Percentiles rank a stretch among this genome's conserved stretches.
These are phyloP conservation scores for Backusella mclennaniae DNA, from an alignment of 192 early-diverging fungal species.

Conservation along the genomic window DNA sequence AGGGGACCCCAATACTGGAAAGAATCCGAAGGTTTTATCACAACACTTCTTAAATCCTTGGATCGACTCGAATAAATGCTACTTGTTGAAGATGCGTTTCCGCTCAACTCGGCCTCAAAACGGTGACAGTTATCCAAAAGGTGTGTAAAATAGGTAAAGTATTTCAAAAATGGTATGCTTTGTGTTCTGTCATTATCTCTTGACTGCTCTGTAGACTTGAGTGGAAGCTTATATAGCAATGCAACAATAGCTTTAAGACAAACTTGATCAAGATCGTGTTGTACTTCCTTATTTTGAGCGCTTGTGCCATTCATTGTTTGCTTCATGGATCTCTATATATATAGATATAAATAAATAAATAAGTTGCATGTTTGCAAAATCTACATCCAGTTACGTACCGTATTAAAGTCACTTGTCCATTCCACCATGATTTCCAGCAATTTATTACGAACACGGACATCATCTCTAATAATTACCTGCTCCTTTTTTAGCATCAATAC, in stretches of 20 bases:
- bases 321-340: not conserved
- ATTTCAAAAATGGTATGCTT: conserved; percentile 63
- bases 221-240: conserved; percentile 63
- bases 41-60: not conserved
- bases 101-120: conserved; percentile 36
- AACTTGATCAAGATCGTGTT: conserved; percentile 72
- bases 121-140: conserved; percentile 59
- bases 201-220: conserved; percentile 60
- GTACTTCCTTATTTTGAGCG: conserved; percentile 54
- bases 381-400: conserved; percentile 28
- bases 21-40: not conserved
- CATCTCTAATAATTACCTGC: conserved; percentile 61
- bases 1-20: conserved; percentile 8
- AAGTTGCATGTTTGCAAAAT: not conserved
- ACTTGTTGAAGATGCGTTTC: not conserved
- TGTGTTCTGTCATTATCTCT: conserved; percentile 49
- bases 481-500: conserved; percentile 69
- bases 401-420: conserved; percentile 67
- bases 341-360: not conserved
- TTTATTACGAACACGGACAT: conserved; percentile 64
- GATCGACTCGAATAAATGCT: not conserved
- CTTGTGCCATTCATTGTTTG: not conserved
- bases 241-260: conserved; percentile 69
- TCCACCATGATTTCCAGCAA: conserved; percentile 65
- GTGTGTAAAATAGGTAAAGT: conserved; percentile 72